Conservation (phyloP, 1,284 basidiomycete species). For the Ustilago curta region DNA sequence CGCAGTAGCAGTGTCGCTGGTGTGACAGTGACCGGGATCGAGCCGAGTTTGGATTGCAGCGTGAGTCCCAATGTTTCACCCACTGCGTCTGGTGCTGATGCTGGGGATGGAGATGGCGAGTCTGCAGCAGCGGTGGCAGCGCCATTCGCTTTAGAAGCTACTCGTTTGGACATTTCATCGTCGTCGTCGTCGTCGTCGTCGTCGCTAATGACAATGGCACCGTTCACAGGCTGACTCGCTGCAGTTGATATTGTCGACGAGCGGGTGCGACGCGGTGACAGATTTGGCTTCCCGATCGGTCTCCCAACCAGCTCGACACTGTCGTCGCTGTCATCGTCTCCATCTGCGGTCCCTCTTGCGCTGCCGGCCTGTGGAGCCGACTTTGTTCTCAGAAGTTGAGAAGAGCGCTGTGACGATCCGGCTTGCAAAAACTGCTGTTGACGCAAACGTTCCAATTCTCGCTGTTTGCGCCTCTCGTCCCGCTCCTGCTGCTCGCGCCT, state of each 20-base stretch:
- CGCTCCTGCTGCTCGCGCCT: constrained; percentile 35
- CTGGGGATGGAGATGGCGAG: constrained; percentile 2
- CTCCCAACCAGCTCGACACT: constrained; percentile 25
- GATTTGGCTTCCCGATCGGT: constrained; percentile 1
- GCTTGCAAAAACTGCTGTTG: constrained; percentile 13
- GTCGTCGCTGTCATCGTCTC: constrained; percentile 27
- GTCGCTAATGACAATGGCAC: constrained; percentile 11
- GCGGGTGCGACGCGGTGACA: constrained; percentile 9
- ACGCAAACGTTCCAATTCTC: constrained; percentile 18
- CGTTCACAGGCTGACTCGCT: constrained; percentile 2
- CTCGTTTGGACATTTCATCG: not conserved
- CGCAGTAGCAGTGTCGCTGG: constrained; percentile 40
- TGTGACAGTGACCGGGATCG: constrained; percentile 41
- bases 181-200: constrained; percentile 30
- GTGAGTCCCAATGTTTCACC: constrained; percentile 36
- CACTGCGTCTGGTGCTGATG: not conserved
- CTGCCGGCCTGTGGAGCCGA: constrained; percentile 15
- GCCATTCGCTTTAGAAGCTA: not conserved
- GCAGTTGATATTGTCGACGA: constrained; percentile 6
- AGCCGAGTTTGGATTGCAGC: constrained; percentile 35
- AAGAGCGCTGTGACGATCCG: constrained; percentile 7
- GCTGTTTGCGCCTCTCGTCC: constrained; percentile 22
- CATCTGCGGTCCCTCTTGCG: not conserved
- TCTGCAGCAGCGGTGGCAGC: too few species aligned
- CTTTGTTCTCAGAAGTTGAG: constrained; percentile 11